These are phyloP conservation scores for Colletotrichum costaricense DNA, from an alignment of 2,329 filamentous ascomycete species.

Conservation along the genomic window DNA sequence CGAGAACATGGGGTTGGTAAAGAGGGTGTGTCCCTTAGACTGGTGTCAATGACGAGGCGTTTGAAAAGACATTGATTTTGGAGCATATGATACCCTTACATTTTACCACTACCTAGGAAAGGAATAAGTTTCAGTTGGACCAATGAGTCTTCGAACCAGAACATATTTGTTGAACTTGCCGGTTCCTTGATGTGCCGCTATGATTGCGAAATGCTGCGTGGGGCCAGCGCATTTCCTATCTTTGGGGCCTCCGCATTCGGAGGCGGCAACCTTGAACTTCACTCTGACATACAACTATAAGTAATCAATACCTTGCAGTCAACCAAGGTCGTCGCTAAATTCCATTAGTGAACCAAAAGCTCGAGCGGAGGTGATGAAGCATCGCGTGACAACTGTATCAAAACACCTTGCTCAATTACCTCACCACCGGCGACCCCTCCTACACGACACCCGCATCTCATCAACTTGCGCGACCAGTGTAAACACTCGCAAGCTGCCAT, in stretches of 20 bases:
- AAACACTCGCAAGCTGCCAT: neutral
- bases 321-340: neutral
- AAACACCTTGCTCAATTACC: constrained; percentile 10
- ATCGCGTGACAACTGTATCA: neutral
- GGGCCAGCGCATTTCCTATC: neutral
- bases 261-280: constrained; percentile 17
- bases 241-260: constrained; percentile 25
- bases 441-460: neutral
- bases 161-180: neutral
- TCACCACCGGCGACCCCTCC: constrained; percentile 12
- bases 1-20: constrained; percentile 95
- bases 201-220: constrained; percentile 8
- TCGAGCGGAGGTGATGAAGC: constrained; percentile 11
- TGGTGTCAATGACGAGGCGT: neutral
- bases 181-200: neutral
- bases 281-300: neutral
- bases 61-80: constrained; percentile 17
- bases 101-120: neutral
- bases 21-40: neutral
- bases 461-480: neutral
- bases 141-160: neutral
- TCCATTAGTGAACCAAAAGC: neutral
- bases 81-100: constrained; percentile 28
- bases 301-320: neutral
- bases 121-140: neutral